Evolutionary conservation across 257 asterid genomes (phyloP).

Genomic region (Orobanche coerulescens): DNA sequence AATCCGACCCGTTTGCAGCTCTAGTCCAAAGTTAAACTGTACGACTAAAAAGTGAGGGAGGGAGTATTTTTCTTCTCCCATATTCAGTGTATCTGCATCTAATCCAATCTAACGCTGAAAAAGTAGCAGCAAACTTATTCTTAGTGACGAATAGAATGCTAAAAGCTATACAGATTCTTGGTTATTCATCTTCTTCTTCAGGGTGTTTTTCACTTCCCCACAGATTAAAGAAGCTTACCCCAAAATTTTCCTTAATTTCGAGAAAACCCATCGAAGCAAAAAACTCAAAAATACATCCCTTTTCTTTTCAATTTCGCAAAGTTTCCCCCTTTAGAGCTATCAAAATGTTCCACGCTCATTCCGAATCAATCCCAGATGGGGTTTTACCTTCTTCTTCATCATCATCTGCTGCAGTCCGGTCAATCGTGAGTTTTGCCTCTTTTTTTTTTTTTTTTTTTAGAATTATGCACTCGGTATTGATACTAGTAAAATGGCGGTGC

Average conservation of each 20-base stretch:
- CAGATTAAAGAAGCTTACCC: slow-evolving; percentile 45
- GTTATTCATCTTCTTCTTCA: slow-evolving; percentile 59
- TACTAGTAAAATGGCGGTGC: background rate
- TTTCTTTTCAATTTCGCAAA: slow-evolving; percentile 28
- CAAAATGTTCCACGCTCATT: slow-evolving; percentile 45
- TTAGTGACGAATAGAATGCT: slow-evolving; percentile 44
- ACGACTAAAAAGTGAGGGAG: too few relatives aligned
- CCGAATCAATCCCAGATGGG: slow-evolving; percentile 47
- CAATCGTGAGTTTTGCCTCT: slow-evolving; percentile 44
- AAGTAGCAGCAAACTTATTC: background rate
- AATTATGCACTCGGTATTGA: background rate
- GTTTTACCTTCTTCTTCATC: slow-evolving; percentile 34
- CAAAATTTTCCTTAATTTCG: slow-evolving; percentile 40
- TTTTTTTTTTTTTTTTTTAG: background rate
- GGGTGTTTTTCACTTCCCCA: slow-evolving; percentile 43
- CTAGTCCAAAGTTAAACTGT: too few relatives aligned
- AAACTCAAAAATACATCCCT: slow-evolving; percentile 18
- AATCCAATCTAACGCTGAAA: slow-evolving; percentile 18
- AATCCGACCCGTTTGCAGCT: too few relatives aligned
- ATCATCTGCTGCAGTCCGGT: slow-evolving; percentile 37
- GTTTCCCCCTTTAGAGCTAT: slow-evolving; percentile 33
- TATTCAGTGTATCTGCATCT: too few relatives aligned
- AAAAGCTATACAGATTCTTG: slow-evolving; percentile 69
- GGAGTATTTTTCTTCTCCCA: too few relatives aligned
- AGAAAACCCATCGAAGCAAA: slow-evolving; percentile 38